phyloP scores from a whole-genome alignment of 2,329 filamentous ascomycete genomes.

The Seiridium unicorne region DNA sequence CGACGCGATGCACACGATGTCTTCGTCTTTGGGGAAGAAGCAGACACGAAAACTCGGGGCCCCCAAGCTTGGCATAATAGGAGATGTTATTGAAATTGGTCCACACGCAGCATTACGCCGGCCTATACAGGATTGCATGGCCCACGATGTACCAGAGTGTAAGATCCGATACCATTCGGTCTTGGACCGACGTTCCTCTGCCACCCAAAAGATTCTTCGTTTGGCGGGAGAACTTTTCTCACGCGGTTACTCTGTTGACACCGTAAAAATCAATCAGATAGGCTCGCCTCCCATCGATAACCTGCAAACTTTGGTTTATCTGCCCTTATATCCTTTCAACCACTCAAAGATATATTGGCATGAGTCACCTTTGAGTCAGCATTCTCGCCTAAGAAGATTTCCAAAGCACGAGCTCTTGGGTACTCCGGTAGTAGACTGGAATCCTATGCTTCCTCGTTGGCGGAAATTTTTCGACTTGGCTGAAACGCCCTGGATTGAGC shows the following conservation, averaged over 20 bases:
- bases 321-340: conserved; percentile 23
- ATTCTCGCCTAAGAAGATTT: conserved; percentile 15
- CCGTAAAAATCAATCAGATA: conserved; percentile 4
- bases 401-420: conserved; percentile 23
- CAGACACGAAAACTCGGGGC: no score
- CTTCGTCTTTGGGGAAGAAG: neutral
- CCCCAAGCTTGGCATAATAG: neutral
- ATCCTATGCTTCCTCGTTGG: conserved; percentile 22
- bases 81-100: neutral
- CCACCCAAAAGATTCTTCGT: conserved; percentile 7
- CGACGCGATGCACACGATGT: neutral
- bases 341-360: conserved; percentile 21
- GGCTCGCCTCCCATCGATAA: neutral
- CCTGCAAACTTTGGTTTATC: conserved; percentile 12
- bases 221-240: conserved; percentile 14
- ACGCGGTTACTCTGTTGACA: conserved; percentile 11
- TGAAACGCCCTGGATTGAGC: conserved; percentile 26
- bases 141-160: neutral
- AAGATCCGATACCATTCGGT: conserved; percentile 11
- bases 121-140: neutral
- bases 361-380: conserved; percentile 18
- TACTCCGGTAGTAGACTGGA: conserved; percentile 17
- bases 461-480: conserved; percentile 18
- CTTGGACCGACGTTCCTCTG: conserved; percentile 10
- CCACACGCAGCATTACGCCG: neutral